Evolutionary conservation across 2,329 filamentous ascomycete species (phyloP), one percentile per base, ranked within the genome.

Genomic region (Epichloe sp.): DNA sequence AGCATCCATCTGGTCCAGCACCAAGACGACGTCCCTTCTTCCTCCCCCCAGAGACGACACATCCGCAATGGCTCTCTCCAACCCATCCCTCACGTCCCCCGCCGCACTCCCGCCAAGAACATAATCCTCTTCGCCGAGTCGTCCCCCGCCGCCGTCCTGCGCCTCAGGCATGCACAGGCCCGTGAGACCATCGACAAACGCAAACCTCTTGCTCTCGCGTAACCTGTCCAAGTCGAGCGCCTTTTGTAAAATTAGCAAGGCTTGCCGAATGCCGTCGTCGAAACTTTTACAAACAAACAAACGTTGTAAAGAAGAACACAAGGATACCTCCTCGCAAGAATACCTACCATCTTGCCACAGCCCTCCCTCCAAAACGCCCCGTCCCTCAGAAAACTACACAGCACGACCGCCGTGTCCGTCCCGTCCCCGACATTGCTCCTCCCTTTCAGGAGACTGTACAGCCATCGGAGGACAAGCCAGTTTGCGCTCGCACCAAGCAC

Each of bases 331-430:
- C 35, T 19, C 1, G 41, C n/a, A 21, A 15, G 21, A 21, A 5
- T 42, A 57, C 59, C 54, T 50, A 87, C 85, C 61, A 88, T 66
- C 65, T 83, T 83, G 49, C 79, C 76, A 2, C 76, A 77, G 47
- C 86, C 83, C 3, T 83, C 78, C 55, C 73, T 81, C 88, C 89
- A 96, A 63, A 95, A 94, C 1, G 77, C 71, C 56, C 77, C 78
- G 59, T 91, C 85, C 54, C 87, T 77, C 67, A 95, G 70, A 68
- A 93, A 95, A 69, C 86, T 94, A 52, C 93, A 81, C 3, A 96
- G 72, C 3, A 95, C 73, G 1, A 96, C 77, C 47, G 71, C 75
- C 38, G 40, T 52, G 56, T 36, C 60, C 59, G 55, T 62, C 60
- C 3, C 57, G 10, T 4, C 26, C 26, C 26, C 26, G 1, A 31